Evolutionary conservation across 352 stramenopile genomes (phyloP), one percentile per base, ranked within the genome.

Genomic region (Blastocystis sp.): DNA sequence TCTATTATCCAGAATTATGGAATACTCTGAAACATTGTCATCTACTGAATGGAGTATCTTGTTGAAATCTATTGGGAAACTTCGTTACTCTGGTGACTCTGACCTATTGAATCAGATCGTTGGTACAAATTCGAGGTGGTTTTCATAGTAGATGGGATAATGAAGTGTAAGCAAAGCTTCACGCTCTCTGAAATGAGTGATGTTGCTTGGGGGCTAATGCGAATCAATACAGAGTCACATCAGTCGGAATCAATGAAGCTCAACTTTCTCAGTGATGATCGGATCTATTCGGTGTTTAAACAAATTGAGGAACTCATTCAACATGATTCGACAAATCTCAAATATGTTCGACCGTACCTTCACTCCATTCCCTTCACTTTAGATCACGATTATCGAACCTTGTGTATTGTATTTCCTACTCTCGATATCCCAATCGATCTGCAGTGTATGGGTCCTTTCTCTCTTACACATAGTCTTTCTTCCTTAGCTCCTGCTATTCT

Each of bases 401-500:
- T 12, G 69, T 63, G 39, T 80, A 80, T 24, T 80, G 21, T 32
- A 27, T 80, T 27, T 80, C 69, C 21, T 80, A 63, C 39, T 59
- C 69, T 7, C 69, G 49, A 5, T 80, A 58, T 54, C 43, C 69
- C 4, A 43, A 32, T 32, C 69, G 69, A 29, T 21, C 19, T 24
- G 21, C 19, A 37, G 16, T 80, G 69, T 80, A 59, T 63, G 0
- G 5, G 14, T 39, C 19, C 5, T 65, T 21, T 32, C 32, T 0
- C 14, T 39, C 6, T 80, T 6, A 12, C 35, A 43, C 5, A 11
- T 63, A 80, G 69, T 11, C 46, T 80, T 21, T 21, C 58, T 16
- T 14, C 37, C 29, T 29, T 80, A 14, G 69, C 39, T 11, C 12
- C 69, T 11, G 46, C 42, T 63, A 39, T 80, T 19, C 39, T 39